Percentiles rank a stretch among this genome's conserved stretches.
phyloP scores from a whole-genome alignment of 2,329 filamentous ascomycete species.

The Lojkania enalia region DNA sequence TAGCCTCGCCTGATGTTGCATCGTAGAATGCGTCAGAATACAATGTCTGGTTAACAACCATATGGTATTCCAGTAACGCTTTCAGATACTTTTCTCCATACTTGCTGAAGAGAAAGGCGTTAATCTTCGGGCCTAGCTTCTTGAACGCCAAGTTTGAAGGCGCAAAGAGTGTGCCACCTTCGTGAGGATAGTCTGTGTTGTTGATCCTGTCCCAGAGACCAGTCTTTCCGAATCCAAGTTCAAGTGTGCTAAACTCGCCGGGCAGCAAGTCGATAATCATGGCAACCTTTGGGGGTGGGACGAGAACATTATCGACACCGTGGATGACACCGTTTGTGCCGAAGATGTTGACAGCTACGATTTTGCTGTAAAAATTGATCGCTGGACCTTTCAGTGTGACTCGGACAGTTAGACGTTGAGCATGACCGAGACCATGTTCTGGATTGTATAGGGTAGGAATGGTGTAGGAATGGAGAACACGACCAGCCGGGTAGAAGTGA shows the following conservation, averaged over 20 bases:
- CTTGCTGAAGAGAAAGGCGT: conserved; percentile 83
- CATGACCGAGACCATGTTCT: conserved; percentile 54
- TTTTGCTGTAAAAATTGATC: conserved; percentile 75
- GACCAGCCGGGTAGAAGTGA: conserved; percentile 66
- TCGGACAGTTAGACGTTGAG: conserved; percentile 72
- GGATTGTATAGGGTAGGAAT: conserved; percentile 71
- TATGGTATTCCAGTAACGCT: conserved; percentile 77
- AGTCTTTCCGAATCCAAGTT: conserved; percentile 74
- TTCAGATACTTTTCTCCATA: conserved; percentile 74
- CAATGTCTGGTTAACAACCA: conserved; percentile 72
- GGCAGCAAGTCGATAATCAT: conserved; percentile 69
- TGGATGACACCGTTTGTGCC: conserved; percentile 83
- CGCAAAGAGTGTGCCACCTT: conserved; percentile 77
- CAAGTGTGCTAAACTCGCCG: conserved; percentile 74
- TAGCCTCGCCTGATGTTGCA: conserved; percentile 36
- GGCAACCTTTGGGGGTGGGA: conserved; percentile 70
- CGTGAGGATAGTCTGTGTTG: conserved; percentile 51
- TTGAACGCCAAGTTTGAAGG: conserved; percentile 81
- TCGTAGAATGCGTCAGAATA: conserved; percentile 84
- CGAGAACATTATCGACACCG: conserved; percentile 71
- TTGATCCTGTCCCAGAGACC: conserved; percentile 66
- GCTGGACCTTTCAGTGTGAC: conserved; percentile 65
- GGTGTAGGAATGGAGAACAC: conserved; percentile 72
- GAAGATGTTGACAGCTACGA: conserved; percentile 70
- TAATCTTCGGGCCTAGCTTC: conserved; percentile 70